These are phyloP conservation scores for Avena eriantha DNA, from an alignment of 176 grass and related monocot genomes.

Conservation along the genomic window DNA sequence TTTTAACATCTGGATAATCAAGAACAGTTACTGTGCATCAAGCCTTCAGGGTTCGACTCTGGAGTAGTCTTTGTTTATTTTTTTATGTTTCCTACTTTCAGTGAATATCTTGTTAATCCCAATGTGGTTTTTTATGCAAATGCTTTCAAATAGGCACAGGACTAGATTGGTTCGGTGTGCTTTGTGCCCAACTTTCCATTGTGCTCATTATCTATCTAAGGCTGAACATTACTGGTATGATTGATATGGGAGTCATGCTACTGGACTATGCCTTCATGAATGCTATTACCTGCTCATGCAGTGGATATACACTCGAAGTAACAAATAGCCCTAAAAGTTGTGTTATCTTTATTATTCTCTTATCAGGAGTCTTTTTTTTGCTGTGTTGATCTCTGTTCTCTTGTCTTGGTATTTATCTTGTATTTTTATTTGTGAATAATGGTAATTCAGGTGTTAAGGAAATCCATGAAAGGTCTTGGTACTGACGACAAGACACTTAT, in stretches of 20 bases:
- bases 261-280: not conserved
- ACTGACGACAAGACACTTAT: conserved; percentile 83
- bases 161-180: conserved; percentile 11
- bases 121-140: conserved; percentile 5
- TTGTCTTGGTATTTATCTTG: conserved; percentile 14
- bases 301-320: not conserved
- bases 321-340: not conserved
- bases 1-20: conserved; percentile 19
- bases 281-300: conserved; percentile 7
- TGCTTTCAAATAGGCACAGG: not conserved
- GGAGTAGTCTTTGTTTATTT: not conserved
- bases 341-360: conserved; percentile 20
- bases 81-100: conserved; percentile 18
- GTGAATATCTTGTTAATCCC: not conserved
- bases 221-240: not conserved
- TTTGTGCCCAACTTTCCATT: not conserved
- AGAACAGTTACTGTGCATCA: conserved; percentile 16
- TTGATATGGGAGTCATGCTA: conserved; percentile 5
- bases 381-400: not conserved
- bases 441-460: conserved; percentile 72
- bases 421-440: conserved; percentile 4
- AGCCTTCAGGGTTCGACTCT: conserved; percentile 13
- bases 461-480: conserved; percentile 92
- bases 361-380: not conserved
- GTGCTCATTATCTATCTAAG: not conserved